Base-by-base conservation (phyloP, 768 basidiomycete species). In the Boletus coccyginus region DNA sequence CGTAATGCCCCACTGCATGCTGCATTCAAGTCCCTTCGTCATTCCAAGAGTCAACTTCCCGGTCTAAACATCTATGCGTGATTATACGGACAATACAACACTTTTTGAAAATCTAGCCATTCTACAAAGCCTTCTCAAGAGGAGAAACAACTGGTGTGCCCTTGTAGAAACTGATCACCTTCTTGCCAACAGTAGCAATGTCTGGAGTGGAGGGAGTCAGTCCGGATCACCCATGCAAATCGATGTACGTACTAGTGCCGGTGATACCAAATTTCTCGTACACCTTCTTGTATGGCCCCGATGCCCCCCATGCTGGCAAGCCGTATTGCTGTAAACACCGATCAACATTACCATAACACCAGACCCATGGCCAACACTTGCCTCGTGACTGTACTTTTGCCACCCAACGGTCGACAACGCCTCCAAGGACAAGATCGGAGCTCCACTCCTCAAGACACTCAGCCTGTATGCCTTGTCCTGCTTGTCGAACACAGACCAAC, bases 191-290 rank as follows among this genome's bases (percentile, higher is more conserved):
- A 44, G 71, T 71, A 43, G 93, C 90, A 66, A 97, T 88, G 70
- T 90, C 88, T 87, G 29, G 14, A 45, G 50, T 13, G 29, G 21
- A 6, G 9, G 53, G 44, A 16, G 47, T 70, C 17, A 66, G 50
- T 38, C 14, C 13, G 49, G 24, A 35, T 59, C 40, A 36, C n/a
- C n/a, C 1, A 21, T 29, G 27, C 46, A 56, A 49, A 24, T 46
- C 35, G 35, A 24, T 52, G 31, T 48, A 80, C 84, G 50, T 73
- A 88, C 85, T 88, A 45, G 80, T 69, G 14, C 85, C 87, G 38
- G 92, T 93, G 68, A 94, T 82, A 42, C 90, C 91, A 64, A 92
- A 90, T 74, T 92, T 91, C 76, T 90, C 89, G 71, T 97, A 97
- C 13, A 95, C 88, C 77, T 94, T 82, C 73, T 86, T 81, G 70